Conservation (phyloP, 2,329 filamentous ascomycete genomes). For the Pseudogymnoascus sp. region DNA sequence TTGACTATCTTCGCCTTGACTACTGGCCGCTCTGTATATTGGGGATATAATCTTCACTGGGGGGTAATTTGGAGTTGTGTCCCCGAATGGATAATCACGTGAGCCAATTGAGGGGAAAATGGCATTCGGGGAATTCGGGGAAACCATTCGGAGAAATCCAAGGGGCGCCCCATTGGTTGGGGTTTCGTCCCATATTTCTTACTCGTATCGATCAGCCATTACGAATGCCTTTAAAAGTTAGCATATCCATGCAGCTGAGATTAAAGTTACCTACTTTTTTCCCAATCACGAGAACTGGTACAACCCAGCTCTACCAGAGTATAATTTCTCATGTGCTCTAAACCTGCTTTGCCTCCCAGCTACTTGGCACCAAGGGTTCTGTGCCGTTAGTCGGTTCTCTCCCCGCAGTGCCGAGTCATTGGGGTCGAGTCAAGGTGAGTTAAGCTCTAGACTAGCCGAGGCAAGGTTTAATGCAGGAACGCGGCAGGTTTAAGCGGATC, state of each 20-base stretch:
- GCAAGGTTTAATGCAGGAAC: slow-evolving; percentile 1
- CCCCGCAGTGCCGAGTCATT: neutral
- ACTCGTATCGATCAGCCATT: neutral
- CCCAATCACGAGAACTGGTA: neutral
- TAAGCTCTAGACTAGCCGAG: neutral
- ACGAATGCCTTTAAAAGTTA: neutral
- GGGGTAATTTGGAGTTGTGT: neutral
- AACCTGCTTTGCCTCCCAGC: neutral
- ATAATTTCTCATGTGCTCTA: neutral
- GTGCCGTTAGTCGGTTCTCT: neutral
- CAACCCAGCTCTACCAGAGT: neutral
- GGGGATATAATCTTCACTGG: neutral
- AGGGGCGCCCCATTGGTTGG: neutral
- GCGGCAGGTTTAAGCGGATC: neutral
- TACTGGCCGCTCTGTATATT: too few relatives aligned
- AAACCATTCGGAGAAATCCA: neutral
- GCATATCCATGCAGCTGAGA: neutral
- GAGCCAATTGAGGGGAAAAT: neutral
- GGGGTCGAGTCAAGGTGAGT: neutral
- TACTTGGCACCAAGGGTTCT: neutral
- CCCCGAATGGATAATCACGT: neutral
- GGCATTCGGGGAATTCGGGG: neutral
- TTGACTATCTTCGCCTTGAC: neutral
- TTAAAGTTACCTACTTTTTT: neutral
- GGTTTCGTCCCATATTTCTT: neutral